Conservation (phyloP, 2,329 filamentous ascomycete genomes). For the Hysterium pulicare region DNA sequence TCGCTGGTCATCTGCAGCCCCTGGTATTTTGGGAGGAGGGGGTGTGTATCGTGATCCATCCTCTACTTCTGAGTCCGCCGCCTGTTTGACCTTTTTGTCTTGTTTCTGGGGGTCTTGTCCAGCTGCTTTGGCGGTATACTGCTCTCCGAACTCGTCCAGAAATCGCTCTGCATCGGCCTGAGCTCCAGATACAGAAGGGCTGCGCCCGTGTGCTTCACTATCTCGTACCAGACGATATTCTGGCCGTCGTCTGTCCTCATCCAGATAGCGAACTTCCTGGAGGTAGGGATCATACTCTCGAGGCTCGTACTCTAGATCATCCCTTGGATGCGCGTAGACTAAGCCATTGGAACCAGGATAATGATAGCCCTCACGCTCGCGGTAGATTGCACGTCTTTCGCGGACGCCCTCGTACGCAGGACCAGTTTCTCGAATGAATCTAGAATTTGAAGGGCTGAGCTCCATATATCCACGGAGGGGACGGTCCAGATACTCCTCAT, state of each 20-base stretch:
- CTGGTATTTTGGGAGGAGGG: conserved; percentile 16
- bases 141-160: conserved; percentile 27
- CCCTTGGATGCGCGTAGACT: conserved; percentile 26
- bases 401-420: conserved; percentile 26
- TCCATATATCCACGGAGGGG: conserved; percentile 25
- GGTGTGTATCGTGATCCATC: conserved; percentile 30
- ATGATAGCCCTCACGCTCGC: conserved; percentile 30
- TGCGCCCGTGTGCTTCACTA: conserved; percentile 17
- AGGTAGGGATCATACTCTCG: conserved; percentile 25
- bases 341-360: conserved; percentile 21
- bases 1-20: conserved; percentile 14
- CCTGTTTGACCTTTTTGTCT: conserved; percentile 12
- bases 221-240: conserved; percentile 24
- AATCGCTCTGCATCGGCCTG: conserved; percentile 35
- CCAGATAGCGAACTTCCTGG: conserved; percentile 26
- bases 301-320: conserved; percentile 18
- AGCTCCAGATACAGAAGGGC: conserved; percentile 17
- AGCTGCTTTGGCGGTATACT: conserved; percentile 13
- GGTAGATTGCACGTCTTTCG: conserved; percentile 28
- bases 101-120: conserved; percentile 11
- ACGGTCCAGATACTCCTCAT: conserved; percentile 25
- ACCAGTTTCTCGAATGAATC: conserved; percentile 23
- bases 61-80: conserved; percentile 20
- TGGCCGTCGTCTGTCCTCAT: conserved; percentile 18
- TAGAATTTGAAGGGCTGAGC: conserved; percentile 23